Percentiles rank a stretch among this genome's conserved stretches.
These are phyloP conservation scores for Larix kaempferi DNA, from an alignment of 75 land plant genomes.

Conservation along the genomic window DNA sequence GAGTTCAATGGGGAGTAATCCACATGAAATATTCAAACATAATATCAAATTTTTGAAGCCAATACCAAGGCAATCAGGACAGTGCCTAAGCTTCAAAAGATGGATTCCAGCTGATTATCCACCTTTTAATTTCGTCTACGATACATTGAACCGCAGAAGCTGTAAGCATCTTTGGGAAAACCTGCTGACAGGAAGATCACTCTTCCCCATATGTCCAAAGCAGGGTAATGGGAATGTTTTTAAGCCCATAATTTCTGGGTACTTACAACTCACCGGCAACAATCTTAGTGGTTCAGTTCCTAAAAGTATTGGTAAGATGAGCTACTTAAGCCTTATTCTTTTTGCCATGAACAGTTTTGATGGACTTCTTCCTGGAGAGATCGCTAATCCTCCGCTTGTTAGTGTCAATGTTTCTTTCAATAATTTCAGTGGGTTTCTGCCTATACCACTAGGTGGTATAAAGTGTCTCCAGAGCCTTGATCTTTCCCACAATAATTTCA, in stretches of 20 bases:
- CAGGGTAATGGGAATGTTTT: conserved; percentile 4
- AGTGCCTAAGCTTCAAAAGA: conserved; percentile 58
- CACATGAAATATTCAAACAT: conserved; percentile 26
- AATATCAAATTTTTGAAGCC: conserved; percentile 10
- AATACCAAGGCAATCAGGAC: conserved; percentile 43
- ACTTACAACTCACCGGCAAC: conserved; percentile 61
- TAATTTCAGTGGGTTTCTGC: conserved; percentile 47
- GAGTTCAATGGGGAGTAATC: conserved; percentile 42
- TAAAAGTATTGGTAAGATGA: conserved; percentile 30
- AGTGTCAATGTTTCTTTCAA: conserved; percentile 57
- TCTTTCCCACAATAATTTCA: conserved; percentile 42
- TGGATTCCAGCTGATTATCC: conserved; percentile 83
- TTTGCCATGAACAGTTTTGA: conserved; percentile 35
- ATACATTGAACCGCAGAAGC: conserved; percentile 36
- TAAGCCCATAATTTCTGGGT: conserved; percentile 35
- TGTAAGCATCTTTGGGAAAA: conserved; percentile 54
- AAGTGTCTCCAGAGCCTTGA: conserved; percentile 36
- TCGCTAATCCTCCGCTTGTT: conserved; percentile 30
- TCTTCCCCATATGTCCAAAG: conserved; percentile 44
- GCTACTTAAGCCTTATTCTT: conserved; percentile 42
- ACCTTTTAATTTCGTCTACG: conserved; percentile 57
- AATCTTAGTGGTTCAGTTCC: conserved; percentile 48
- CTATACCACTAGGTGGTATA: conserved; percentile 35
- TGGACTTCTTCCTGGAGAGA: conserved; percentile 44
- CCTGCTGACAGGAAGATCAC: conserved; percentile 36